phyloP scores from a whole-genome alignment of 805 yeast species.

The Candida succiphila region DNA sequence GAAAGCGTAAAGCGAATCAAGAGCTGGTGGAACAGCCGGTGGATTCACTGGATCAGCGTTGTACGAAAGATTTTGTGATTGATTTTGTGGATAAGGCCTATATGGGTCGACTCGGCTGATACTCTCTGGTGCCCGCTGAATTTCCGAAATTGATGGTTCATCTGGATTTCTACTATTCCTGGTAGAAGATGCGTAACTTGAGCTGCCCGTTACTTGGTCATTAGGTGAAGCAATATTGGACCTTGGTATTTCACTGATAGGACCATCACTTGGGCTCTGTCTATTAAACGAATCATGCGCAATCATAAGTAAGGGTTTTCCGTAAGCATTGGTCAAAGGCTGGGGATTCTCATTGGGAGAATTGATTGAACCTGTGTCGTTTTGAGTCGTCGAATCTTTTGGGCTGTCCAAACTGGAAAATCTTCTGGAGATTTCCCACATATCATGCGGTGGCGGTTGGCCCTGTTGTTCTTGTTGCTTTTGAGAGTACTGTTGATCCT shows the following conservation, averaged over 20 bases:
- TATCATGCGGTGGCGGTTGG: background rate
- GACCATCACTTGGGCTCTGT: background rate
- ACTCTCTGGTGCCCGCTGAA: background rate
- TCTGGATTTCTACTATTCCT: no score
- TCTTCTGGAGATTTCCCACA: no score
- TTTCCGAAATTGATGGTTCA: background rate
- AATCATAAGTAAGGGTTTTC: slow-evolving; percentile 6
- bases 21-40: no score
- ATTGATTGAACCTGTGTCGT: no score
- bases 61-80: background rate
- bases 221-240: background rate
- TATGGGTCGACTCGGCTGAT: background rate
- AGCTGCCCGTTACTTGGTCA: background rate
- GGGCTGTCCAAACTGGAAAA: no score
- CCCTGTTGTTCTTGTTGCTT: background rate
- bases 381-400: no score
- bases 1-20: no score
- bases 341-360: background rate
- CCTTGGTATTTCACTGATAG: background rate
- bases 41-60: background rate
- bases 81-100: background rate
- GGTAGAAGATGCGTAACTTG: no score
- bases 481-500: slow-evolving; percentile 10
- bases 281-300: slow-evolving; percentile 4
- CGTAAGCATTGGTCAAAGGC: background rate